Conservation (phyloP, 1,284 basidiomycete species). For the Termitomyces sp. region DNA sequence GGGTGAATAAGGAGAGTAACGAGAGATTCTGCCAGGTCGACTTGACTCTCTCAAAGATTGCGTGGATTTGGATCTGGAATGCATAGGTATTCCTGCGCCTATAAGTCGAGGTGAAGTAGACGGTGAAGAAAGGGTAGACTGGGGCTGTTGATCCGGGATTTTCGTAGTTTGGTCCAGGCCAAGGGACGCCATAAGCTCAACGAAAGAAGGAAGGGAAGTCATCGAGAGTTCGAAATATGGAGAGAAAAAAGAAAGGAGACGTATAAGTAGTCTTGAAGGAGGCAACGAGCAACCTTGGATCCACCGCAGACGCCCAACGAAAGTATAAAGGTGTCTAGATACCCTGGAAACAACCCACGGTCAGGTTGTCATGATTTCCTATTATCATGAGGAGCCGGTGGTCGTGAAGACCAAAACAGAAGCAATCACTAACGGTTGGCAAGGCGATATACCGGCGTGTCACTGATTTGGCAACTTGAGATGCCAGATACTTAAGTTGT, state of each 20-base stretch:
- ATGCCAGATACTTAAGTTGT: slow-evolving; percentile 12
- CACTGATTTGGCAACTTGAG: slow-evolving; percentile 22
- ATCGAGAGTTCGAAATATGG: slow-evolving; percentile 34
- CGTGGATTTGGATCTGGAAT: slow-evolving; percentile 38
- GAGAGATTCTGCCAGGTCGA: slow-evolving; percentile 38
- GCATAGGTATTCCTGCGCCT: slow-evolving; percentile 25
- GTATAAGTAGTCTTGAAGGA: slow-evolving; percentile 32
- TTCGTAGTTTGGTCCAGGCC: slow-evolving; percentile 50
- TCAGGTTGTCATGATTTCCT: slow-evolving; percentile 45
- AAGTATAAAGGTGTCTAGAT: slow-evolving; percentile 31
- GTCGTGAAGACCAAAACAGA: slow-evolving; percentile 33
- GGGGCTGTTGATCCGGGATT: slow-evolving; percentile 29
- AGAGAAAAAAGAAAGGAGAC: slow-evolving; percentile 28
- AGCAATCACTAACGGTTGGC: slow-evolving; percentile 42
- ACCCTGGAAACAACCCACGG: slow-evolving; percentile 49
- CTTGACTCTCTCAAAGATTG: slow-evolving; percentile 41
- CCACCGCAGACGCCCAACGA: slow-evolving; percentile 21
- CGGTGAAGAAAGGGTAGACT: slow-evolving; percentile 39
- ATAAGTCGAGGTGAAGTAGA: slow-evolving; percentile 26
- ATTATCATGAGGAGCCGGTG: slow-evolving; percentile 38
- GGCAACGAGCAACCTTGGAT: slow-evolving; percentile 33
- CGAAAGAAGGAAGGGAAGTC: slow-evolving; percentile 75
- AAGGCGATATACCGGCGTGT: slow-evolving; percentile 39
- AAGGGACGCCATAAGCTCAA: slow-evolving; percentile 76
- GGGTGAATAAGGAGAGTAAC: slow-evolving; percentile 64